Conservation (phyloP, 306 rosid species). For the Trichosanthes cucumerina region DNA sequence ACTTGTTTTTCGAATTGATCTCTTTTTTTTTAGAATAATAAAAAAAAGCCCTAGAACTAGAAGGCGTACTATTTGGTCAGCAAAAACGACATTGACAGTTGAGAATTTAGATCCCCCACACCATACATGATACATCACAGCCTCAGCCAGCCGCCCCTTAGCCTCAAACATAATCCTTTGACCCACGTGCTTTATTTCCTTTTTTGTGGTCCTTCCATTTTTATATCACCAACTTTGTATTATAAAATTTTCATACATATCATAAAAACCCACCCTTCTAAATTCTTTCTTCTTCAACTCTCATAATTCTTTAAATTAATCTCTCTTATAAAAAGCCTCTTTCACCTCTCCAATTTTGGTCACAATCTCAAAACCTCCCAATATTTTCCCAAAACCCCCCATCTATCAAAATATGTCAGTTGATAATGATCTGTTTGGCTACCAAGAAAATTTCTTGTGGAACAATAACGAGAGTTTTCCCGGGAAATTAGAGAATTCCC, state of each 20-base stretch:
- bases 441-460: conserved; percentile 12
- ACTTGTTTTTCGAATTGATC: background rate
- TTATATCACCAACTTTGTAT: background rate
- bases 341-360: background rate
- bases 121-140: background rate
- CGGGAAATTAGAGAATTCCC: background rate
- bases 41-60: background rate
- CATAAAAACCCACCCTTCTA: background rate
- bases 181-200: conserved; percentile 1
- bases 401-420: background rate
- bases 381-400: background rate
- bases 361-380: background rate
- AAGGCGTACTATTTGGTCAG: background rate
- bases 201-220: background rate
- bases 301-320: background rate
- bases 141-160: background rate
- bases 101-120: background rate
- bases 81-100: conserved; percentile 5
- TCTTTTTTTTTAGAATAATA: background rate
- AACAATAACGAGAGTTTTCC: conserved; percentile 11
- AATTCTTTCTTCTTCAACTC: background rate
- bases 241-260: background rate
- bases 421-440: background rate
- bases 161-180: background rate
- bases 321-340: background rate